A percentile compares a stretch with the other conserved stretches of the same genome.
These are phyloP conservation scores for Agroathelia rolfsii DNA, from an alignment of 1,284 basidiomycete genomes.

Conservation along the genomic window DNA sequence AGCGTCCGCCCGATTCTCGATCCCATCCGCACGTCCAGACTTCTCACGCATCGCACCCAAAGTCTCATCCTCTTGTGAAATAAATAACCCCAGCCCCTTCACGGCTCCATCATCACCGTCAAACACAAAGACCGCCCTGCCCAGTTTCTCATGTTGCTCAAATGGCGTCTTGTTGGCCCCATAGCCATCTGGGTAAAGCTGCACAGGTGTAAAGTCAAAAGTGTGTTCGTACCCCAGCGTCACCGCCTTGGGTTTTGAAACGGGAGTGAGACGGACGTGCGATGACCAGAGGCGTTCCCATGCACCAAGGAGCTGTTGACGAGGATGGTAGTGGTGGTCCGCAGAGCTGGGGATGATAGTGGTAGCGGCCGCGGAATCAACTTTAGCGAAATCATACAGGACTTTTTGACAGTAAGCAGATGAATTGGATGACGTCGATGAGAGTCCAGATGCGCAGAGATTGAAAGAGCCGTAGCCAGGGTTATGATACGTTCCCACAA, in stretches of 20 bases:
- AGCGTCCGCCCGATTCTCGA: too few relatives aligned
- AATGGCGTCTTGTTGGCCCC: conserved; percentile 21
- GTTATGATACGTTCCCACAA: conserved; percentile 25
- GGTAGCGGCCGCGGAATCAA: conserved; percentile 10
- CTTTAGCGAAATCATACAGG: conserved; percentile 18
- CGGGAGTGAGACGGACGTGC: conserved; percentile 19
- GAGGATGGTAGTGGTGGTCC: background rate
- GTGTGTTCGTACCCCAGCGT: too few relatives aligned
- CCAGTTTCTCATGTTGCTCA: conserved; percentile 10
- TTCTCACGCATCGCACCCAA: too few relatives aligned
- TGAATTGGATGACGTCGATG: conserved; percentile 15
- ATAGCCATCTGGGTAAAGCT: conserved; percentile 20
- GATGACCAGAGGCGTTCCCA: conserved; percentile 19
- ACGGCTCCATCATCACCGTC: conserved; percentile 14
- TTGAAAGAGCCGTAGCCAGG: conserved; percentile 26
- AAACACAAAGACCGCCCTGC: conserved; percentile 14
- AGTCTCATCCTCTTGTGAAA: too few relatives aligned
- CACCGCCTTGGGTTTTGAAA: too few relatives aligned
- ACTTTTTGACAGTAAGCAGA: conserved; percentile 18
- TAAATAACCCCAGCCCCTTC: conserved; percentile 20
- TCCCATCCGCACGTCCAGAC: too few relatives aligned
- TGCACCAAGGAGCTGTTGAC: conserved; percentile 16
- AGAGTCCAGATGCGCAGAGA: conserved; percentile 23
- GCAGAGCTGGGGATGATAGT: too few relatives aligned
- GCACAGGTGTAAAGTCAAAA: too few relatives aligned